phyloP scores from a whole-genome alignment of 2,329 filamentous ascomycete species.

The Ophiostoma sp. region DNA sequence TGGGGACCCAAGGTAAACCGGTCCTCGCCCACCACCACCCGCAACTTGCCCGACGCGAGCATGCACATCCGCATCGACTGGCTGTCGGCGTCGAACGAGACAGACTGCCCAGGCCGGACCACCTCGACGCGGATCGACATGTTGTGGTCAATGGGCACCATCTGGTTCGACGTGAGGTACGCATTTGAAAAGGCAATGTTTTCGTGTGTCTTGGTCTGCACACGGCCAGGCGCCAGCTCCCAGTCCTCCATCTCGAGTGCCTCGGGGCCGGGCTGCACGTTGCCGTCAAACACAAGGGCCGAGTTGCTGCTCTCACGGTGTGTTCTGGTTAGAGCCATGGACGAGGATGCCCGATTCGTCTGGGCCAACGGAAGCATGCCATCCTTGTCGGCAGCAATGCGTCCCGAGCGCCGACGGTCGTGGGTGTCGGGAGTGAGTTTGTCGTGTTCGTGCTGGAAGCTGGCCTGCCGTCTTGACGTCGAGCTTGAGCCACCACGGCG shows the following conservation, averaged over 20 bases:
- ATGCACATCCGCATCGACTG: slow-evolving; percentile 34
- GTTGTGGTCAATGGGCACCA: slow-evolving; percentile 34
- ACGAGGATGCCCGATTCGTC: background rate
- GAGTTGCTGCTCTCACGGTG: slow-evolving; percentile 10
- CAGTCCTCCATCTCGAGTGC: slow-evolving; percentile 41
- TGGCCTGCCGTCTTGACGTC: background rate
- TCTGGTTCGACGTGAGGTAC: slow-evolving; percentile 34
- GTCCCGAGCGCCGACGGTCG: slow-evolving; percentile 26
- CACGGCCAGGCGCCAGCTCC: slow-evolving; percentile 40
- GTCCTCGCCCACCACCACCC: slow-evolving; percentile 35
- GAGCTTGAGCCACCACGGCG: background rate
- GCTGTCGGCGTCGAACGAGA: slow-evolving; percentile 30
- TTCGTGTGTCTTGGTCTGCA: slow-evolving; percentile 29
- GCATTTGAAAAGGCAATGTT: slow-evolving; percentile 39
- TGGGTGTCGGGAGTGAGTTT: background rate
- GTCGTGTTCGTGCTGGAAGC: background rate
- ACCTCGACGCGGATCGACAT: slow-evolving; percentile 36
- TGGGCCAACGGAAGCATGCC: background rate
- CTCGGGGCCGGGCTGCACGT: slow-evolving; percentile 25
- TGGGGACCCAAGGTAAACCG: slow-evolving; percentile 46
- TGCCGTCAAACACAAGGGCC: slow-evolving; percentile 30
- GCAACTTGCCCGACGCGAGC: slow-evolving; percentile 37
- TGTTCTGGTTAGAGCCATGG: background rate
- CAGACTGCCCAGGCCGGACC: slow-evolving; percentile 32
- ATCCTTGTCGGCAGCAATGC: slow-evolving; percentile 25